Percentiles rank a stretch among this genome's conserved stretches.
phyloP scores from a whole-genome alignment of 805 yeast genomes.

The Saturnispora diversa region DNA sequence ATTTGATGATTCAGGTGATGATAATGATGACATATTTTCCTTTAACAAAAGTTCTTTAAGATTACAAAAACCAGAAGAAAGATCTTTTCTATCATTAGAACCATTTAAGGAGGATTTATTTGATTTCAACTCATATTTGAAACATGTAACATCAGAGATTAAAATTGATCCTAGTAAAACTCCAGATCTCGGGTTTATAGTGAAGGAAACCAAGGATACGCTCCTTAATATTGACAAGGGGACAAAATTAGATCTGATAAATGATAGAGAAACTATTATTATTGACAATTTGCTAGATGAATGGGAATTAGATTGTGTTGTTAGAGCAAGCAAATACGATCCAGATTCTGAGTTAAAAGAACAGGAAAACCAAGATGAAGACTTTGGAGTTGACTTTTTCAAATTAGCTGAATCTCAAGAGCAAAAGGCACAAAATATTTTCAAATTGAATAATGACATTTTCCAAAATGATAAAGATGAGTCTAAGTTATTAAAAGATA shows the following conservation, averaged over 20 bases:
- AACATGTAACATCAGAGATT: conserved; percentile 18
- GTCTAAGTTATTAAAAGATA: no score
- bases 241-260: conserved; percentile 2
- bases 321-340: conserved; percentile 15
- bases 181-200: background rate
- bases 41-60: background rate
- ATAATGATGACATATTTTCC: conserved; percentile 5
- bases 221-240: conserved; percentile 2
- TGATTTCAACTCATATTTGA: conserved; percentile 26
- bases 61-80: background rate
- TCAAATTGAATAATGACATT: background rate
- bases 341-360: conserved; percentile 14
- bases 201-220: background rate
- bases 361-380: conserved; percentile 24
- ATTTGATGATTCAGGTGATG: conserved; percentile 1
- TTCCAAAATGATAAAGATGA: background rate
- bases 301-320: conserved; percentile 16
- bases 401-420: conserved; percentile 4
- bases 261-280: conserved; percentile 15
- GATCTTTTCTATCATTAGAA: conserved; percentile 5
- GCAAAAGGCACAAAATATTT: background rate
- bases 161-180: conserved; percentile 2
- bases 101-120: conserved; percentile 14
- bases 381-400: conserved; percentile 7
- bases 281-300: conserved; percentile 8